Conservation (phyloP, 352 stramenopile species). For the Pythium dissimile region DNA sequence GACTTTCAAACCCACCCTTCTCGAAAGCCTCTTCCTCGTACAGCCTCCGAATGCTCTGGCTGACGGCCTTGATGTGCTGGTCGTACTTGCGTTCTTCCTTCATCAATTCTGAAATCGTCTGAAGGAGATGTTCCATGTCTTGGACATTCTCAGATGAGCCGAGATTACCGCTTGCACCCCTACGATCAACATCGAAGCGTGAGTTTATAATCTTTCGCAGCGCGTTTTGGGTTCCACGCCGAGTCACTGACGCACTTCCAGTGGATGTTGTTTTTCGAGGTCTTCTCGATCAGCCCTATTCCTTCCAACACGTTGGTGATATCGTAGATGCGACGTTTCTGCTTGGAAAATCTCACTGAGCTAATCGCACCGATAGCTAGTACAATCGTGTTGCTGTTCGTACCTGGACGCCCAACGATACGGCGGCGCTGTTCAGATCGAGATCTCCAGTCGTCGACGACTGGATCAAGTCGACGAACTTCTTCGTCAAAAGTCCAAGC, state of each 20-base stretch:
- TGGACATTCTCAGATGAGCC: constrained; percentile 50
- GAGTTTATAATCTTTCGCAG: no score
- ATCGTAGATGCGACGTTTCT: constrained; percentile 98
- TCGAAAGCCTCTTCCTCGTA: constrained; percentile 84
- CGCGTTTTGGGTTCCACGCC: no score
- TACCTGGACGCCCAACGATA: constrained; percentile 77
- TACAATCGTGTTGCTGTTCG: neutral
- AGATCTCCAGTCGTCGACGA: constrained; percentile 84
- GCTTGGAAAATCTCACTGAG: no score
- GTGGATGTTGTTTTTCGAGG: constrained; percentile 98
- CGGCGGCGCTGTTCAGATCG: constrained; percentile 93
- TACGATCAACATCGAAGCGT: constrained; percentile 13
- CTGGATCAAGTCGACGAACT: constrained; percentile 96
- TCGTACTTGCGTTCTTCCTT: constrained; percentile 85
- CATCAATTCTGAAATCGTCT: constrained; percentile 74
- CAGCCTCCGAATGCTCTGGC: constrained; percentile 73
- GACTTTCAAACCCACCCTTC: constrained; percentile 70
- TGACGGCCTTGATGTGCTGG: constrained; percentile 80
- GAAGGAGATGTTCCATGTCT: constrained; percentile 69
- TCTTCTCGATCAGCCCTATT: constrained; percentile 97
- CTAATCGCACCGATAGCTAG: no score
- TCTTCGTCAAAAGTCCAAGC: constrained; percentile 94
- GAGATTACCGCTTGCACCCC: constrained; percentile 45
- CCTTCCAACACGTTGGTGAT: constrained; percentile 99
- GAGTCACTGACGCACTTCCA: constrained; percentile 95